Percentiles rank a stretch among this genome's conserved stretches.
Evolutionary conservation across 208 protist genomes (phyloP).

Genomic region (Wallacemonas sp.): DNA sequence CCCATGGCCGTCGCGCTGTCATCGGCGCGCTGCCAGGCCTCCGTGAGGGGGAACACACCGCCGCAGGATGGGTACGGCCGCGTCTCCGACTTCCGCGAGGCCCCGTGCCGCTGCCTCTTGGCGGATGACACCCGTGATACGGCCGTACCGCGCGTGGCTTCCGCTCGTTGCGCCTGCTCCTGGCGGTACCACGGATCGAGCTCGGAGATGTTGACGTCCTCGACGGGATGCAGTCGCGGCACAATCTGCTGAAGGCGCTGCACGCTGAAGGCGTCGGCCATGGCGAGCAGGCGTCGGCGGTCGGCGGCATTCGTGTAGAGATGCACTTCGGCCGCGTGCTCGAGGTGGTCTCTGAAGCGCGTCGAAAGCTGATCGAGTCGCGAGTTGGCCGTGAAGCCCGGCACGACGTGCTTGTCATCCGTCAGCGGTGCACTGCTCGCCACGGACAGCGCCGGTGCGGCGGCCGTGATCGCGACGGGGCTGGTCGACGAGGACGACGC

Average conservation of each 20-base stretch:
- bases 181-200: conserved; percentile 6
- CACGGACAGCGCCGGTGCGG: too few species aligned
- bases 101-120: neutral
- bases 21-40: conserved; percentile 9
- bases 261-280: conserved; percentile 15
- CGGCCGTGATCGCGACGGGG: neutral
- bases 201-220: neutral
- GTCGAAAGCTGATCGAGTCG: conserved; percentile 4
- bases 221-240: conserved; percentile 13
- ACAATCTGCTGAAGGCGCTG: conserved; percentile 23
- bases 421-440: too few species aligned
- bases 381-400: conserved; percentile 1
- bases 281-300: conserved; percentile 13
- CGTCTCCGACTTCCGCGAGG: neutral
- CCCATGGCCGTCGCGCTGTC: neutral
- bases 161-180: neutral
- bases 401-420: neutral
- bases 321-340: conserved; percentile 9
- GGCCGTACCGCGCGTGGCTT: neutral
- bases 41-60: conserved; percentile 11
- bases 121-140: too few species aligned
- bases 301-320: conserved; percentile 3
- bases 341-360: neutral
- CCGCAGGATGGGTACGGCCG: too few species aligned
- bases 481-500: neutral